A percentile compares a stretch with the other conserved stretches of the same genome.
These are phyloP conservation scores for Pythium periplocum DNA, from an alignment of 352 stramenopile species.

Conservation along the genomic window DNA sequence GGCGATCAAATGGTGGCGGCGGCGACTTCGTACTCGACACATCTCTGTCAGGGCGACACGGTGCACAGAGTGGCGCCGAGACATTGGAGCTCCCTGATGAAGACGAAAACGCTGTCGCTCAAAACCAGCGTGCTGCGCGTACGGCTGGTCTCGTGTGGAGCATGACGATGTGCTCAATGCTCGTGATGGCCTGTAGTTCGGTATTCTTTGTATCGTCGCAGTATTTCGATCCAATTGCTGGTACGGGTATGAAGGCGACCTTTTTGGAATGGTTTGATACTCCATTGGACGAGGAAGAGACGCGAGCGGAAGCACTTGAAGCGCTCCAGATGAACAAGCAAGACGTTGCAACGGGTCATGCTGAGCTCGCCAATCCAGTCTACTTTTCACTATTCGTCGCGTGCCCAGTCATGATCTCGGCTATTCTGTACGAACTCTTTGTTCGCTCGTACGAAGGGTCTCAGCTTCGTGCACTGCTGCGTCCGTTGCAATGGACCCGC, in stretches of 20 bases:
- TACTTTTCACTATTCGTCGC: background rate
- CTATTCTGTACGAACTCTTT: background rate
- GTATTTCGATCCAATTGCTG: constrained; percentile 1
- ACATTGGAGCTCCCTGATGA: too few relatives aligned
- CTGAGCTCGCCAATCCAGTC: background rate
- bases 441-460: background rate
- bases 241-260: background rate
- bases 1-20: too few relatives aligned
- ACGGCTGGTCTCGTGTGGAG: background rate
- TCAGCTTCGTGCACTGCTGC: background rate
- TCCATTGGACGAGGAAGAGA: background rate
- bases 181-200: background rate
- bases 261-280: background rate
- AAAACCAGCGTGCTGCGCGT: too few relatives aligned
- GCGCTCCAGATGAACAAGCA: background rate
- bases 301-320: background rate
- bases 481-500: background rate
- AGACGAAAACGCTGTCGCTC: too few relatives aligned
- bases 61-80: background rate
- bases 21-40: background rate
- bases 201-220: constrained; percentile 4
- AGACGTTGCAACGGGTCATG: background rate
- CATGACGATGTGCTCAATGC: background rate
- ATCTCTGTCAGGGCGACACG: background rate
- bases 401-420: background rate